Evolutionary conservation across 2,329 filamentous ascomycete species (phyloP).

Genomic region (Aspergillus ruber): DNA sequence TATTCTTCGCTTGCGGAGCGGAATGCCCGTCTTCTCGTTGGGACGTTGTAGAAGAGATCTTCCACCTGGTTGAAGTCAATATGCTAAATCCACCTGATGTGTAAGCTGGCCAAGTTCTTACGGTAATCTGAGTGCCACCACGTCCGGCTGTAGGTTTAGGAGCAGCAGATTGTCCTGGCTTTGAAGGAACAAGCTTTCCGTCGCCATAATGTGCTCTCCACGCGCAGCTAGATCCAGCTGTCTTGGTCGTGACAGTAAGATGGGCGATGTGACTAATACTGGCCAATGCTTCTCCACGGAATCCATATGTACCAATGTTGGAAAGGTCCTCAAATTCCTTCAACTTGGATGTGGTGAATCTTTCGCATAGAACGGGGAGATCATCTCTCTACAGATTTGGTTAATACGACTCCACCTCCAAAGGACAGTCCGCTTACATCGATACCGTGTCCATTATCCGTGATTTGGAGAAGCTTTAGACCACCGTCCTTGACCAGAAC

Average conservation of each 20-base stretch:
- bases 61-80: constrained; percentile 54
- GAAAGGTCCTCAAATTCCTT: constrained; percentile 87
- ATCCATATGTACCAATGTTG: constrained; percentile 92
- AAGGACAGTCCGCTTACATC: constrained; percentile 53
- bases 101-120: constrained; percentile 20
- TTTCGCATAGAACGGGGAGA: constrained; percentile 82
- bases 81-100: not conserved
- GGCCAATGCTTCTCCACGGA: constrained; percentile 88
- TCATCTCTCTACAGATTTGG: constrained; percentile 66
- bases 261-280: constrained; percentile 99
- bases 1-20: constrained; percentile 90
- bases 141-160: constrained; percentile 84
- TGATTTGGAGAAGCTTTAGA: constrained; percentile 90
- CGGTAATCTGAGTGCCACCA: constrained; percentile 87
- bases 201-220: constrained; percentile 85
- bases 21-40: constrained; percentile 80
- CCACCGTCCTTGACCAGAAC: constrained; percentile 92
- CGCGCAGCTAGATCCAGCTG: constrained; percentile 76
- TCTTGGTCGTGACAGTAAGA: constrained; percentile 89
- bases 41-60: constrained; percentile 95
- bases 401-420: constrained; percentile 1
- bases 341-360: constrained; percentile 94
- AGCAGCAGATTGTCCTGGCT: constrained; percentile 79
- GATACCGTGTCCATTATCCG: constrained; percentile 94
- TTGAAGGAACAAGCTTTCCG: constrained; percentile 72